These are phyloP conservation scores for Ustilago lituana DNA, from an alignment of 1,284 basidiomycete species.

Conservation along the genomic window DNA sequence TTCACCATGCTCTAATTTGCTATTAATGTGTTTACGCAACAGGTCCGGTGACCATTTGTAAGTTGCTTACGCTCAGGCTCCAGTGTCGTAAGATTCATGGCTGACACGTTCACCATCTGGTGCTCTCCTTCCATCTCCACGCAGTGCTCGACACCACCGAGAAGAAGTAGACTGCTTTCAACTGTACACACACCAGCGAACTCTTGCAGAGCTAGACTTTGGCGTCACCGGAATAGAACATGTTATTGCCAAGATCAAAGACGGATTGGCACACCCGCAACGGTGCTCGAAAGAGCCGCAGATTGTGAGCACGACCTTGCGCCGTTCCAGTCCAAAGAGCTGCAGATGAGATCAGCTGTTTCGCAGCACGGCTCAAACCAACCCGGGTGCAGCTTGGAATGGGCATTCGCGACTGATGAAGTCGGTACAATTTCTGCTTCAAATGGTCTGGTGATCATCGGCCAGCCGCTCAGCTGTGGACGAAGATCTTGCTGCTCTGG, in stretches of 20 bases:
- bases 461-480: too few relatives aligned
- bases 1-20: too few relatives aligned
- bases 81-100: background rate
- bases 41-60: constrained; percentile 54
- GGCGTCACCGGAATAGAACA: too few relatives aligned
- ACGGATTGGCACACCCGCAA: constrained; percentile 3
- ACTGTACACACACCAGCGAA: too few relatives aligned
- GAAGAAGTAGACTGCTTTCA: constrained; percentile 36
- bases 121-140: background rate
- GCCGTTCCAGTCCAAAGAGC: constrained; percentile 4
- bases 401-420: too few relatives aligned
- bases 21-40: background rate
- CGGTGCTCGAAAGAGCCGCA: background rate
- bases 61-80: constrained; percentile 2
- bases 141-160: constrained; percentile 57
- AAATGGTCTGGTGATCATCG: too few relatives aligned
- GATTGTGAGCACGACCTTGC: constrained; percentile 7
- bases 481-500: too few relatives aligned
- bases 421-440: too few relatives aligned
- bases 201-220: background rate
- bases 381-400: background rate
- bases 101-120: background rate
- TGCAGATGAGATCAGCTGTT: background rate
- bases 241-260: constrained; percentile 1
- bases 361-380: background rate